These are phyloP conservation scores for Russula dissimulans DNA, from an alignment of 768 basidiomycete genomes.

Conservation along the genomic window DNA sequence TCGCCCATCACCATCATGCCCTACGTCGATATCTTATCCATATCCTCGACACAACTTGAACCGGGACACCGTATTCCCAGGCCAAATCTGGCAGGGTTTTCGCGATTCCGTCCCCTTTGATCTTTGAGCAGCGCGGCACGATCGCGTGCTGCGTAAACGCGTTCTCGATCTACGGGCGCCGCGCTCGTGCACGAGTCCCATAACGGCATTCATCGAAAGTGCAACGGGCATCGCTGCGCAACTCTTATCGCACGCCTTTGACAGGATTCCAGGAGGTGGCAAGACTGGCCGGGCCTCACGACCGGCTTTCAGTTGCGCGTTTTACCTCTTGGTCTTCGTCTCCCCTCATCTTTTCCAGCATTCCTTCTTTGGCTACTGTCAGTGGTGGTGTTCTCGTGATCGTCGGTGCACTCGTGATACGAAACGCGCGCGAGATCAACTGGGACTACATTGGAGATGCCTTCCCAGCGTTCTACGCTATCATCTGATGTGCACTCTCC, in stretches of 20 bases:
- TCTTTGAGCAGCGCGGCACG: constrained; percentile 70
- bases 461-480: constrained; percentile 77
- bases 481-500: constrained; percentile 45
- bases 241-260: background rate
- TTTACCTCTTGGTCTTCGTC: constrained; percentile 82
- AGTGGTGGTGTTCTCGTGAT: constrained; percentile 70
- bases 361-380: constrained; percentile 73
- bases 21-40: constrained; percentile 54
- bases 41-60: constrained; percentile 38
- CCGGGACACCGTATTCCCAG: constrained; percentile 82
- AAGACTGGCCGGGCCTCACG: constrained; percentile 64
- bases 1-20: constrained; percentile 74
- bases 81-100: constrained; percentile 77
- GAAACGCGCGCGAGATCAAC: constrained; percentile 76
- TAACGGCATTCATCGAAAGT: constrained; percentile 76
- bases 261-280: constrained; percentile 54
- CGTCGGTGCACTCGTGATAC: constrained; percentile 83
- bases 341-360: constrained; percentile 85
- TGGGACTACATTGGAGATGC: constrained; percentile 84
- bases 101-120: constrained; percentile 74
- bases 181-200: constrained; percentile 72
- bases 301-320: constrained; percentile 67
- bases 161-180: constrained; percentile 64
- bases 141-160: constrained; percentile 80
- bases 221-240: constrained; percentile 65